Conservation (phyloP, 495 filamentous ascomycete genomes). For the Filosporella fistucella region DNA sequence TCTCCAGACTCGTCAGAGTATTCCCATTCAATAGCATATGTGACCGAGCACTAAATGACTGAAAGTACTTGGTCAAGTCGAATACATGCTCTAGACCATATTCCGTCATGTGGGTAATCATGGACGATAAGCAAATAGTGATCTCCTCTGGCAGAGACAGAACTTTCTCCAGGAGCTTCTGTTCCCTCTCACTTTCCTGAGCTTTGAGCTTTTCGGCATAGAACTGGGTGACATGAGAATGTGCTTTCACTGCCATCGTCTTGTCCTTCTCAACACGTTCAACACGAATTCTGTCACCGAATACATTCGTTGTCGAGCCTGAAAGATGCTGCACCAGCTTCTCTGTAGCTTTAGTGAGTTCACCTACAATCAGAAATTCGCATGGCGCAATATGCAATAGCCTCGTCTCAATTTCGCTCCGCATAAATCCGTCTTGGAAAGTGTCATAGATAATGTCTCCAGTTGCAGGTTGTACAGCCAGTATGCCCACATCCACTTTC, state of each 20-base stretch:
- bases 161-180: conserved; percentile 76
- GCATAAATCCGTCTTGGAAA: conserved; percentile 98
- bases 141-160: conserved; percentile 79
- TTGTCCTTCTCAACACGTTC: conserved; percentile 75
- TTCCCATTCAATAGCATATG: conserved; percentile 98
- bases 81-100: conserved; percentile 97
- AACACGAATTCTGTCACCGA: conserved; percentile 84
- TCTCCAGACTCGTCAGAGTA: conserved; percentile 87
- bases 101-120: conserved; percentile 92
- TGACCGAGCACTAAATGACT: conserved; percentile 88
- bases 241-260: conserved; percentile 76
- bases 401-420: conserved; percentile 91
- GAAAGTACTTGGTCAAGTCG: conserved; percentile 94
- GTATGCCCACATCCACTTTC: conserved; percentile 85
- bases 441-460: conserved; percentile 95
- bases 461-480: conserved; percentile 93
- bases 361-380: conserved; percentile 92
- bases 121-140: conserved; percentile 88
- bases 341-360: conserved; percentile 87
- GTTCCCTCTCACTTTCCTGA: conserved; percentile 37
- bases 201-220: conserved; percentile 82
- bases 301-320: conserved; percentile 81
- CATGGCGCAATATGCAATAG: conserved; percentile 93
- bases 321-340: conserved; percentile 90
- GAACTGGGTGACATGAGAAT: conserved; percentile 89